Evolutionary conservation across 345 rosid genomes (phyloP), one percentile per base, ranked within the genome.

Genomic region (Populus nigra): DNA sequence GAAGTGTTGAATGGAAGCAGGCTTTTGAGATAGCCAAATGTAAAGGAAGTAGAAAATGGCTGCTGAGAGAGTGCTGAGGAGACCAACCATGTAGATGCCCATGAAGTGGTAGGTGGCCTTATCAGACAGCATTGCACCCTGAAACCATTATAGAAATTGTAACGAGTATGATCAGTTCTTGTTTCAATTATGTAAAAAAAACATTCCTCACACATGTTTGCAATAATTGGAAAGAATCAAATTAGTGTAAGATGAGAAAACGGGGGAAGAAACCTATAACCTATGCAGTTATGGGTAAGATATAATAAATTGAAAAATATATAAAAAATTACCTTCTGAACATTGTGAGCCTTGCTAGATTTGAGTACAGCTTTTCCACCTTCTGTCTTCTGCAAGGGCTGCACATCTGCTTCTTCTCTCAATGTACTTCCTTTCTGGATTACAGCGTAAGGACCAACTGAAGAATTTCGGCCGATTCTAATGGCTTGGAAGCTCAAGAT

Each of bases 371-470:
- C 70, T 22, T 77, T 82, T 71, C 87, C 84, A 65, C 72, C 88
- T 83, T 83, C 91, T 71, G 70, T 79, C 86, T 83, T 90, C 62
- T 89, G 94, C 84, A 85, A 68, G 23, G 92, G 86, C 8, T 67
- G 69, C 20, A 90, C 87, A 23, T 86, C 83, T 68, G 89, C 80
- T 63, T 76, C 87, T 69, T 88, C 91, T 70, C 74, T 84, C 74
- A 90, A 15, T 39, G 75, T 61, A 72, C 89, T 88, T 81, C 94
- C 94, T 73, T 85, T 90, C 76, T 83, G 92, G 82, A 90, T 59
- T 61, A 89, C 89, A 71, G 91, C 87, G 78, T 86, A 89, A 15
- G 92, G 94, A 18, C 92, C 94, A 76, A 90, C 69, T 1, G 87
- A 84, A 38, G 86, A 87, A 49, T 84, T 84, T 23, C 82, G 57